phyloP scores from a whole-genome alignment of 768 basidiomycete species.

The Zangia roseola region DNA sequence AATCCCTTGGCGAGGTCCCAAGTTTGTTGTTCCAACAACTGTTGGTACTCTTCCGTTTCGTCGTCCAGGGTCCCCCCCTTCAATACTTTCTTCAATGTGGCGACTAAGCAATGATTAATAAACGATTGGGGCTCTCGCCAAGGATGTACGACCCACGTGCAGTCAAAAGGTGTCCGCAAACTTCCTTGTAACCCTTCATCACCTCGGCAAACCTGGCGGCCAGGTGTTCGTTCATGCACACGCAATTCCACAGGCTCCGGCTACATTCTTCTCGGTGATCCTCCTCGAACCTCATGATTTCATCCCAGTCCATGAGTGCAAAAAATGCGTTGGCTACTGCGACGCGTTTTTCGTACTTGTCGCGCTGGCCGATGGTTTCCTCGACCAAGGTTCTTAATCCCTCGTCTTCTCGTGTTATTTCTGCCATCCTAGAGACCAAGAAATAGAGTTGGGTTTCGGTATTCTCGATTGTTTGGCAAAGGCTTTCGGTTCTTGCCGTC shows the following conservation, averaged over 20 bases:
- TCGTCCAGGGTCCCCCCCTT: neutral
- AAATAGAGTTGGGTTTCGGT: neutral
- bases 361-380: neutral
- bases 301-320: neutral
- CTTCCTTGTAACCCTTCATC: neutral
- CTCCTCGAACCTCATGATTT: neutral
- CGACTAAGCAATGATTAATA: neutral
- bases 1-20: too few relatives aligned
- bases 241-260: neutral
- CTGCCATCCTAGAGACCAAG: neutral
- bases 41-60: neutral
- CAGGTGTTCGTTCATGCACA: constrained; percentile 4
- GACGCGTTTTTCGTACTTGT: neutral
- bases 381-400: neutral
- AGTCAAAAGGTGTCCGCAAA: neutral
- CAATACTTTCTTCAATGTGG: neutral
- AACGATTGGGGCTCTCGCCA: too few relatives aligned
- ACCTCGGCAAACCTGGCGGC: neutral
- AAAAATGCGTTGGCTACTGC: neutral
- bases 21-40: neutral
- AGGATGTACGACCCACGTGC: neutral
- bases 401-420: neutral
- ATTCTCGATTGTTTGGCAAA: neutral
- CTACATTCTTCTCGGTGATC: neutral
- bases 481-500: neutral